A percentile compares a stretch with the other conserved stretches of the same genome.
phyloP scores from a whole-genome alignment of 2,329 filamentous ascomycete species.

The Chaetothyriales sp. region DNA sequence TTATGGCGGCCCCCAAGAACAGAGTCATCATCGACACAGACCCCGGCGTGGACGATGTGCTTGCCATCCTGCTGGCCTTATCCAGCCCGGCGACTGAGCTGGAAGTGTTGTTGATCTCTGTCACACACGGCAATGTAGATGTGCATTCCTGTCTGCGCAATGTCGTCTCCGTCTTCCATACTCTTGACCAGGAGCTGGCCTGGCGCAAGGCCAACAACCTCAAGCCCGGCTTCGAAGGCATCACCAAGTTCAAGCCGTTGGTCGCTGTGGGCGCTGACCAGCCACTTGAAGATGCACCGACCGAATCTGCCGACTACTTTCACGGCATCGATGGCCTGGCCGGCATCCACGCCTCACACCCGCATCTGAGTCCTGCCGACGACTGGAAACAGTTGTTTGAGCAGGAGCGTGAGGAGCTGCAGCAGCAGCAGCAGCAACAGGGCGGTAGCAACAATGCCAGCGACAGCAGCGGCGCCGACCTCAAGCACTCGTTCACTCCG shows the following conservation, averaged over 20 bases:
- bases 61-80: slow-evolving; percentile 76
- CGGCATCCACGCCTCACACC: slow-evolving; percentile 53
- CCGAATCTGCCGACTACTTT: slow-evolving; percentile 71
- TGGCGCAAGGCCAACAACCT: slow-evolving; percentile 61
- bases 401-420: slow-evolving; percentile 24
- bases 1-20: slow-evolving; percentile 48
- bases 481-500: slow-evolving; percentile 52
- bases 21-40: slow-evolving; percentile 94
- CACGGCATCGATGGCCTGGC: slow-evolving; percentile 67
- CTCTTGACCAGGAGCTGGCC: slow-evolving; percentile 72
- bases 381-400: slow-evolving; percentile 59
- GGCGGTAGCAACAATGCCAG: slow-evolving; percentile 17
- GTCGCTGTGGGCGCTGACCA: slow-evolving; percentile 77
- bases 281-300: slow-evolving; percentile 60
- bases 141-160: slow-evolving; percentile 81
- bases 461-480: slow-evolving; percentile 4
- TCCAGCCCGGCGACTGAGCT: slow-evolving; percentile 69
- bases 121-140: slow-evolving; percentile 89
- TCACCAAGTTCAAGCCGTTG: slow-evolving; percentile 61
- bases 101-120: slow-evolving; percentile 68
- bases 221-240: slow-evolving; percentile 53
- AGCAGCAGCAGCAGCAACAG: slow-evolving; percentile 34
- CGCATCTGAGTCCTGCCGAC: slow-evolving; percentile 58
- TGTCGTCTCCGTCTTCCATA: slow-evolving; percentile 76
- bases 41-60: slow-evolving; percentile 82